These are phyloP conservation scores for Beauveria brongniartii DNA, from an alignment of 2,329 filamentous ascomycete genomes.

Conservation along the genomic window DNA sequence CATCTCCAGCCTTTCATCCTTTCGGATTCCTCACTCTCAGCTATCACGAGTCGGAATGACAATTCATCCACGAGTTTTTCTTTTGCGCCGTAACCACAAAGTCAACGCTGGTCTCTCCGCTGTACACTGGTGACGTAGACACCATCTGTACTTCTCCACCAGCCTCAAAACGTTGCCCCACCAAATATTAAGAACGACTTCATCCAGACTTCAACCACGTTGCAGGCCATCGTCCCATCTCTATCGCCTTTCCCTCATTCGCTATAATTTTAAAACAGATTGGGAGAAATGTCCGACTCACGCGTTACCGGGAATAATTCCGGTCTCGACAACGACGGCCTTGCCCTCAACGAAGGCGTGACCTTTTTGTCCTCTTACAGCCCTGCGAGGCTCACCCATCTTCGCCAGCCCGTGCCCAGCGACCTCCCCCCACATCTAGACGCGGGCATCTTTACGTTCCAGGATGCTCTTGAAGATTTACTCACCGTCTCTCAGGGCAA, in stretches of 20 bases:
- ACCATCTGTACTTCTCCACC: too few species aligned
- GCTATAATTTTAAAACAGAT: neutral
- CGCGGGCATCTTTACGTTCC: constrained; percentile 38
- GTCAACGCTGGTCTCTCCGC: too few species aligned
- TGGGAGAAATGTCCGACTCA: neutral
- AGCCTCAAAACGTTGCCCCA: neutral
- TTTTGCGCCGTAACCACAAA: too few species aligned
- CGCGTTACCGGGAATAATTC: neutral
- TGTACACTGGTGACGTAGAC: too few species aligned
- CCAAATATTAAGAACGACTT: neutral
- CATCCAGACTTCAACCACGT: neutral
- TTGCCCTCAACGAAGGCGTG: constrained; percentile 17
- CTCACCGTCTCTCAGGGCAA: constrained; percentile 37
- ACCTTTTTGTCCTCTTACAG: constrained; percentile 32
- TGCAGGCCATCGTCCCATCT: neutral
- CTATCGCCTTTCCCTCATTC: neutral
- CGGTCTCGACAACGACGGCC: neutral
- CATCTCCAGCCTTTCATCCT: too few species aligned
- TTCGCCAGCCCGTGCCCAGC: constrained; percentile 39
- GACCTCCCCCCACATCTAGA: constrained; percentile 32
- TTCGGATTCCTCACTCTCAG: too few species aligned
- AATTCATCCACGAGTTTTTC: too few species aligned
- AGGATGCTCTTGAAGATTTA: constrained; percentile 52
- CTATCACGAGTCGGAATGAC: too few species aligned
- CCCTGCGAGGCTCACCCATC: constrained; percentile 34